Evolutionary conservation across 2,329 filamentous ascomycete species (phyloP).

Genomic region (Pleomassaria siparia): DNA sequence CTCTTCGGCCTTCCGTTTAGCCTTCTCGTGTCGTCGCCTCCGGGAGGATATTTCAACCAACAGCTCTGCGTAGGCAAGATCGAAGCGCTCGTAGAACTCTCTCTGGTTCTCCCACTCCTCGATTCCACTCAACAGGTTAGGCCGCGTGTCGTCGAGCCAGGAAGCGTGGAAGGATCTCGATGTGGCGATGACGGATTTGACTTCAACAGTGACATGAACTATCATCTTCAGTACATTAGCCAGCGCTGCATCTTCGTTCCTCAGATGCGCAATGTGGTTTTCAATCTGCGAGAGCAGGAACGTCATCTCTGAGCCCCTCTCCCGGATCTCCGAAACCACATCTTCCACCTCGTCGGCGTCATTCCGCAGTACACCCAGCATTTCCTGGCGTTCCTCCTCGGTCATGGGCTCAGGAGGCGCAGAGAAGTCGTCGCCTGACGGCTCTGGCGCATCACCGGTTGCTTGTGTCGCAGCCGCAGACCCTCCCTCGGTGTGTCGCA

Average conservation of each 20-base stretch:
- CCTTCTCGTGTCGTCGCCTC: slow-evolving; percentile 70
- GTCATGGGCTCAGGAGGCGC: slow-evolving; percentile 69
- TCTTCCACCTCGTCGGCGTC: slow-evolving; percentile 67
- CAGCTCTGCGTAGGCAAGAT: slow-evolving; percentile 79
- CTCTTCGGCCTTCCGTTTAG: slow-evolving; percentile 73
- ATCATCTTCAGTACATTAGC: slow-evolving; percentile 66
- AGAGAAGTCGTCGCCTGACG: slow-evolving; percentile 30
- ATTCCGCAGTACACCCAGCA: slow-evolving; percentile 76
- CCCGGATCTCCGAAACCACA: slow-evolving; percentile 68
- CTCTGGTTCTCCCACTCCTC: slow-evolving; percentile 75
- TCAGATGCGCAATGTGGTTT: slow-evolving; percentile 61
- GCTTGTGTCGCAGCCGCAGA: slow-evolving; percentile 50
- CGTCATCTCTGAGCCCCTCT: slow-evolving; percentile 77
- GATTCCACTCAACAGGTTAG: slow-evolving; percentile 66
- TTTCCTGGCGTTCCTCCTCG: slow-evolving; percentile 74
- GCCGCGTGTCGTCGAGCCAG: slow-evolving; percentile 73
- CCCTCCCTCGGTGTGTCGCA: slow-evolving; percentile 78
- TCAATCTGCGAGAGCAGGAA: slow-evolving; percentile 64
- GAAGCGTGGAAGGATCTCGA: slow-evolving; percentile 62
- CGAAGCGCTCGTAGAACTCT: slow-evolving; percentile 85
- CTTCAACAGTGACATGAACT: slow-evolving; percentile 65
- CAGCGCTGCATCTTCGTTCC: slow-evolving; percentile 59
- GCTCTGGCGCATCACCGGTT: slow-evolving; percentile 33
- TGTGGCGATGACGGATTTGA: slow-evolving; percentile 66
- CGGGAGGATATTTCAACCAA: slow-evolving; percentile 82